A percentile compares a stretch with the other conserved stretches of the same genome.
phyloP scores from a whole-genome alignment of 73 alveolate species.

The Durusdinium trenchii region DNA sequence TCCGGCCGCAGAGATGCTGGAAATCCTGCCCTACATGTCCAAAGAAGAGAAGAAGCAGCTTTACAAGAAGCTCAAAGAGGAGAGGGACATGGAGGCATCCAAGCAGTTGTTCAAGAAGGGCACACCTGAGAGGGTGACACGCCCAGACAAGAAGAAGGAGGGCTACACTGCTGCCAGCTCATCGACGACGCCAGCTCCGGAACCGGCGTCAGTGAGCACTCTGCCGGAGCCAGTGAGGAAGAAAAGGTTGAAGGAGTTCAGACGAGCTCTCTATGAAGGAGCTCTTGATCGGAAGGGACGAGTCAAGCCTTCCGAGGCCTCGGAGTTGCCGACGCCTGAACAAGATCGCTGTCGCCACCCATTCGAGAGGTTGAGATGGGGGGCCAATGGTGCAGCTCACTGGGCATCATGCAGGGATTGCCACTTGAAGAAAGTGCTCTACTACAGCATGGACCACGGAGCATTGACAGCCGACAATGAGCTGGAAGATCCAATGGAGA shows the following conservation, averaged over 20 bases:
- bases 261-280: not conserved
- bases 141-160: too few relatives aligned
- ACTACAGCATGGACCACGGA: constrained; percentile 8
- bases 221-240: not conserved
- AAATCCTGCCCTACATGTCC: not conserved
- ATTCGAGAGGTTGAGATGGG: not conserved
- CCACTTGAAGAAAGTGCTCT: not conserved
- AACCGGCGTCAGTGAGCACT: not conserved
- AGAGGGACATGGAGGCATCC: not conserved
- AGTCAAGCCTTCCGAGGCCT: not conserved
- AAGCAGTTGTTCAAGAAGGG: too few relatives aligned
- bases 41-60: not conserved
- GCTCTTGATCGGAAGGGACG: not conserved
- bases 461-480: not conserved
- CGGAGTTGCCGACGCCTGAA: not conserved
- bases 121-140: too few relatives aligned
- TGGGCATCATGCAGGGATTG: not conserved
- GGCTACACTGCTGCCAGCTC: constrained; percentile 7
- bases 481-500: not conserved
- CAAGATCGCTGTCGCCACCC: not conserved
- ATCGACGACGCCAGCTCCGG: not conserved
- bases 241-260: not conserved
- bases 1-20: not conserved
- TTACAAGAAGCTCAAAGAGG: not conserved
- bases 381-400: not conserved